These are phyloP conservation scores for Ogataea minuta DNA, from an alignment of 805 yeast genomes.

Conservation along the genomic window DNA sequence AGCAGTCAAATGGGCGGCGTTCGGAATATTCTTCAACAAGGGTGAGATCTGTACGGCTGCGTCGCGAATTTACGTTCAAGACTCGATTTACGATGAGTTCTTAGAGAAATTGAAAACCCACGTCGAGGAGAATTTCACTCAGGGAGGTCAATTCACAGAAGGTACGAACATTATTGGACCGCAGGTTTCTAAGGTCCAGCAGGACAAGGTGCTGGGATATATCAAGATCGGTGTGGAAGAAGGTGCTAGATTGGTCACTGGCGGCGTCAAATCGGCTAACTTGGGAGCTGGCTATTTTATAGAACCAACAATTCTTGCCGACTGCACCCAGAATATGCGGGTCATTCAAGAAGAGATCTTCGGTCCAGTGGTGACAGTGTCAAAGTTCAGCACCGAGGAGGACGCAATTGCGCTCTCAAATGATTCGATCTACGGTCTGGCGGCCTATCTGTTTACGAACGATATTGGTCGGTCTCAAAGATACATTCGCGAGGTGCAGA, in stretches of 20 bases:
- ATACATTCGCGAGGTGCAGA: conserved; percentile 69
- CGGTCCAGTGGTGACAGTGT: conserved; percentile 87
- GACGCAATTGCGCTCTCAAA: conserved; percentile 79
- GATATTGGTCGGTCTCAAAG: conserved; percentile 72
- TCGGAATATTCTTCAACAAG: conserved; percentile 88
- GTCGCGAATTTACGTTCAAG: conserved; percentile 87
- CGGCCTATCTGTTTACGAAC: conserved; percentile 85
- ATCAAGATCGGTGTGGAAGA: conserved; percentile 75
- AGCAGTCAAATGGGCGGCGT: conserved; percentile 71
- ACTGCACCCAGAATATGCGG: conserved; percentile 62
- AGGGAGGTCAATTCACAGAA: conserved; percentile 81
- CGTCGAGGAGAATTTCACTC: conserved; percentile 52
- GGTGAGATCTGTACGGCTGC: conserved; percentile 98
- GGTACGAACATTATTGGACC: conserved; percentile 89
- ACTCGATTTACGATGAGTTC: conserved; percentile 75
- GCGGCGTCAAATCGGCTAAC: conserved; percentile 49
- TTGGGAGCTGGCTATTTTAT: conserved; percentile 57
- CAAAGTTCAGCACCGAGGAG: conserved; percentile 78
- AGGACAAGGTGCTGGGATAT: conserved; percentile 72
- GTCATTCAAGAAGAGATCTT: conserved; percentile 79
- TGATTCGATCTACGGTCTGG: conserved; percentile 80
- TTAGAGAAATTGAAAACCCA: conserved; percentile 55
- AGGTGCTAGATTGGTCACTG: conserved; percentile 75
- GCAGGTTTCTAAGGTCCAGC: conserved; percentile 79
- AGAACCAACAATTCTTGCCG: conserved; percentile 73